These are phyloP conservation scores for Clarireedia hainanense DNA, from an alignment of 2,329 filamentous ascomycete genomes.

Conservation along the genomic window DNA sequence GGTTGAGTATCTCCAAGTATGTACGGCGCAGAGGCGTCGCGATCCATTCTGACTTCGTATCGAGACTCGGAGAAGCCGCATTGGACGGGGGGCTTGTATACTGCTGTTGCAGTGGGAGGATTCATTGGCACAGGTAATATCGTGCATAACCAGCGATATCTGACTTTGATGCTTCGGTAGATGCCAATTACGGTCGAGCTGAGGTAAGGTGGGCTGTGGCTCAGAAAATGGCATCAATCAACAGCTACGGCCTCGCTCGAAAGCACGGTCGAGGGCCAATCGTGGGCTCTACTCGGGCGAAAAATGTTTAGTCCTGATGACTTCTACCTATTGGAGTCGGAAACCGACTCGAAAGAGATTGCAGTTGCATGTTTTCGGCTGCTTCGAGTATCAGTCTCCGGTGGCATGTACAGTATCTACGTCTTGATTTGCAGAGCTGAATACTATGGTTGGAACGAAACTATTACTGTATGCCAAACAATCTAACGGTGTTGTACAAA, in stretches of 20 bases:
- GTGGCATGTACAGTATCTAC: neutral
- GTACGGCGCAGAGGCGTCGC: neutral
- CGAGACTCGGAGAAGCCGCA: constrained; percentile 16
- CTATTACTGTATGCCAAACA: neutral
- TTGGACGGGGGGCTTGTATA: neutral
- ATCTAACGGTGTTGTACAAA: neutral
- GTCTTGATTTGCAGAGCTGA: constrained; percentile 1
- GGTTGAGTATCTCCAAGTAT: neutral
- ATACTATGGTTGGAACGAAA: neutral
- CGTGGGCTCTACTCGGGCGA: no score
- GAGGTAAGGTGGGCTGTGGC: neutral
- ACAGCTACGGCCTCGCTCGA: neutral
- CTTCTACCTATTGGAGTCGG: no score
- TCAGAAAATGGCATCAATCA: neutral
- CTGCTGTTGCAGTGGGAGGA: neutral
- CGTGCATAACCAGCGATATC: neutral
- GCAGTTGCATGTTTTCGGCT: no score
- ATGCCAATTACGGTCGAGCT: neutral
- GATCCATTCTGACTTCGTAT: constrained; percentile 6
- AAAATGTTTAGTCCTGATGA: no score
- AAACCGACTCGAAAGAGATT: no score
- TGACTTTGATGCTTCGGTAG: neutral
- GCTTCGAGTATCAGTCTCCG: no score
- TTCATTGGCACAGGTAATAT: neutral
- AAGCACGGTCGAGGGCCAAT: neutral